Percentiles rank a stretch among this genome's conserved stretches.
Conservation (phyloP, 208 protist species). For the Wallacemonas sp. region DNA sequence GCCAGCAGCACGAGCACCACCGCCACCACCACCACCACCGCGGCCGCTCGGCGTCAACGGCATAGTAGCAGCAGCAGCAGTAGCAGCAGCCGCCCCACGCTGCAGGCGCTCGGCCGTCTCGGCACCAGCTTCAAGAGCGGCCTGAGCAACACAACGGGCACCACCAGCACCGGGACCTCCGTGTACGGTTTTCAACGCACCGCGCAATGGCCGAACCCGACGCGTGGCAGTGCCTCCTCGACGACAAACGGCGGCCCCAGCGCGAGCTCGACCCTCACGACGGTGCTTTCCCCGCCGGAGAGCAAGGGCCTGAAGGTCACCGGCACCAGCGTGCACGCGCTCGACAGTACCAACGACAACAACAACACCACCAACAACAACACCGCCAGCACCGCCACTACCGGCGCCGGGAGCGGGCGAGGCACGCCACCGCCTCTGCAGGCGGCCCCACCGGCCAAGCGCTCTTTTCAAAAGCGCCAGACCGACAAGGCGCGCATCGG, state of each 20-base stretch:
- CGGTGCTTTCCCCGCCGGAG: too few species aligned
- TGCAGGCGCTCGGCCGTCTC: not conserved
- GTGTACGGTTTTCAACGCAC: not conserved
- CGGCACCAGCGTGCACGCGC: too few species aligned
- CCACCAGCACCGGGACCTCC: not conserved
- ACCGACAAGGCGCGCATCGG: not conserved
- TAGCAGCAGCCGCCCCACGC: constrained; percentile 7
- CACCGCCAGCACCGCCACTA: not conserved
- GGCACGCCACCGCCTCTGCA: too few species aligned
- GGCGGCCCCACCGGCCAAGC: not conserved
- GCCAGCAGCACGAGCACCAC: not conserved
- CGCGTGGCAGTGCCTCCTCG: too few species aligned
- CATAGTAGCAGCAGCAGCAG: constrained; percentile 15
- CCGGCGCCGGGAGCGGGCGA: too few species aligned
- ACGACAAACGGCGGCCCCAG: too few species aligned
- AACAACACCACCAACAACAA: not conserved
- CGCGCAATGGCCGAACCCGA: not conserved
- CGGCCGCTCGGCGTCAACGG: not conserved
- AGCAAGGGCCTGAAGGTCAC: too few species aligned
- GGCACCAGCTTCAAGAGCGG: constrained; percentile 12
- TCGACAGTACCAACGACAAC: not conserved
- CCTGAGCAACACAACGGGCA: not conserved
- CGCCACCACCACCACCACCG: not conserved
- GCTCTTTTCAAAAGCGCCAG: not conserved
- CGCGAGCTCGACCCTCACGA: too few species aligned